Percentiles rank a stretch among this genome's conserved stretches.
phyloP scores from a whole-genome alignment of 2,329 filamentous ascomycete genomes.

The Cladosporium sp. region DNA sequence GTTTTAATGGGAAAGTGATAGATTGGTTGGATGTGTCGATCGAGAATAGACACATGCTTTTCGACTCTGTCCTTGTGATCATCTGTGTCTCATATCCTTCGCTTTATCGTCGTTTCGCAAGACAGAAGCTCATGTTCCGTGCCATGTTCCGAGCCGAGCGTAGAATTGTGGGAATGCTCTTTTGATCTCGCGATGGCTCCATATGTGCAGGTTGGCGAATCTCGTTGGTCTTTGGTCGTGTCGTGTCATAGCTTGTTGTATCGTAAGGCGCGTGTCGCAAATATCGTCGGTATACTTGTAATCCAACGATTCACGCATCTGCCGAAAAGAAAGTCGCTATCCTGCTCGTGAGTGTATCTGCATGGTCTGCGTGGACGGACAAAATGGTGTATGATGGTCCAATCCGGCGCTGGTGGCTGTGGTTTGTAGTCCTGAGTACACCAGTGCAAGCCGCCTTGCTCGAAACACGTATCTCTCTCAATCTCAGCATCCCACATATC shows the following conservation, averaged over 20 bases:
- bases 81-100: background rate
- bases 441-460: background rate
- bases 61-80: background rate
- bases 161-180: too few species aligned
- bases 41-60: background rate
- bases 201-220: background rate
- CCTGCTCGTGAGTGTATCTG: background rate
- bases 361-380: background rate
- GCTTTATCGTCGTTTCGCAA: too few species aligned
- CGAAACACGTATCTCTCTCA: background rate
- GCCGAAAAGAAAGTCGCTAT: background rate
- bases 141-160: too few species aligned
- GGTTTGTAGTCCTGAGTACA: background rate
- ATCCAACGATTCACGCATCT: background rate
- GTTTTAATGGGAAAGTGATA: background rate
- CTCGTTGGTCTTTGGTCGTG: background rate
- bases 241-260: background rate
- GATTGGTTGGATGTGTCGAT: background rate
- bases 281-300: background rate
- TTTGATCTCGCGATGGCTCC: too few species aligned
- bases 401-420: background rate
- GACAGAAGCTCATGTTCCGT: too few species aligned
- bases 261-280: background rate
- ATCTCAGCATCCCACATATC: background rate
- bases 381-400: background rate